Base-by-base conservation (phyloP, 345 rosid species). In the Eucalyptus sp. region DNA sequence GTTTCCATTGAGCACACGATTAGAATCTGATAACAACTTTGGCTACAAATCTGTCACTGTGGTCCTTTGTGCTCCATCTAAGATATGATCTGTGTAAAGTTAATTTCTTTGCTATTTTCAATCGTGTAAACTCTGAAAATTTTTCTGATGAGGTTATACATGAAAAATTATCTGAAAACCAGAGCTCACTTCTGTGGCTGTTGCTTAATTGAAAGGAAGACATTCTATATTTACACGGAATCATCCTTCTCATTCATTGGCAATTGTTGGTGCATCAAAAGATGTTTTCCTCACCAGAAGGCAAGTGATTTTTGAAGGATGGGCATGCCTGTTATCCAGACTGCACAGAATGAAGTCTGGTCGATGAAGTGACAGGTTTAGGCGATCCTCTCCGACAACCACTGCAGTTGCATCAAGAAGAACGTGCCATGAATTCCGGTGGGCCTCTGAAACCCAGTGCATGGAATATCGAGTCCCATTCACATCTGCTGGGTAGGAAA, bases 401-500 rank as follows among this genome's bases (percentile, higher is more conserved):
- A 94, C 90, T 31, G 92, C 91, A 17, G 95, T 92, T 13, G 96
- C 94, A 44, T 96, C 98, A 2, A 95, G 92, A 87, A 96, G 92
- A 33, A 96, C 98, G 24, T 95, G 96, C 98, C 96, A 96, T 20
- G 95, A 93, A 88, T 93, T 95, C 87, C 98, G 86, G 81, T 96
- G 97, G 16, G 96, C 97, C 89, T 96, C 96, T 3, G 96, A 96
- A 20, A 95, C 92, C 96, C 96, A 96, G 81, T 96, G 96, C 96
- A 92, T 95, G 4, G 96, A 93, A 86, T 92, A 93, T 20, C 94
- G 95, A 25, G 92, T 93, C 66, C 96, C 96, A 43, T 93, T 92
- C 85, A 94, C 89, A 48, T 93, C 94, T 46, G 93, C 96, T 3
- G 96, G 96, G 89, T 95, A 96, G 46, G 95, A 92, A 86, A 95